Evolutionary conservation across 495 filamentous ascomycete genomes (phyloP), one percentile per base, ranked within the genome.

Genomic region (Neurospora cerealis): DNA sequence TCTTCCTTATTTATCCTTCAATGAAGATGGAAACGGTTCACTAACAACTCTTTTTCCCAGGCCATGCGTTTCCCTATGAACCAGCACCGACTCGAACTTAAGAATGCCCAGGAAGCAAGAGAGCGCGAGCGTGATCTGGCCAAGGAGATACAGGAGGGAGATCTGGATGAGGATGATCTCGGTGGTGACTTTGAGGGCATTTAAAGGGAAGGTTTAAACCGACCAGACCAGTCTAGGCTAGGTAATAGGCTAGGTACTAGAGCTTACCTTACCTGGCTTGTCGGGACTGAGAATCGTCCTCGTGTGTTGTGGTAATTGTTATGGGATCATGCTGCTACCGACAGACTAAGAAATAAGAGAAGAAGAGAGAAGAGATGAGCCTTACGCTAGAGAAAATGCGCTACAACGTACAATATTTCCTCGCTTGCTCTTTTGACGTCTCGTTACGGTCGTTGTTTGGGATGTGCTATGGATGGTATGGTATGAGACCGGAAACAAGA

Each of bases 61-160:
- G 95, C 96, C 32, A 99, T 99, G 96, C 88, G 96, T 19, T 99
- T 97, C 85, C 96, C 96, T 10, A 97, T 98, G 95, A 98, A 99
- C 84, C 94, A 97, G 84, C 95, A 98, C 84, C 88, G 96, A n/a
- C 86, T 97, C 38, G 96, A 98, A 83, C 86, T 98, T 70, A 97
- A 97, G 90, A 98, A 96, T 79, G 96, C 96, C 3, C 95, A 97
- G 82, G 96, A 98, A 83, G 96, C 96, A 24, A 90, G 96, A 54
- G 96, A 99, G 84, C 88, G 96, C 48, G 96, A 99, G 85, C 87
- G 96, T 37, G 96, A 99, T 82, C 87, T 99, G 83, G 96, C 95
- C 69, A 99, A 98, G 88, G 96, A 99, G 87, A 99, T 99, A 78
- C 93, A 97, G 83, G 96, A 98, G 75, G 96, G 96, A 19, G 96